Evolutionary conservation across 345 rosid genomes (phyloP).

Genomic region (Gossypium sturtianum): DNA sequence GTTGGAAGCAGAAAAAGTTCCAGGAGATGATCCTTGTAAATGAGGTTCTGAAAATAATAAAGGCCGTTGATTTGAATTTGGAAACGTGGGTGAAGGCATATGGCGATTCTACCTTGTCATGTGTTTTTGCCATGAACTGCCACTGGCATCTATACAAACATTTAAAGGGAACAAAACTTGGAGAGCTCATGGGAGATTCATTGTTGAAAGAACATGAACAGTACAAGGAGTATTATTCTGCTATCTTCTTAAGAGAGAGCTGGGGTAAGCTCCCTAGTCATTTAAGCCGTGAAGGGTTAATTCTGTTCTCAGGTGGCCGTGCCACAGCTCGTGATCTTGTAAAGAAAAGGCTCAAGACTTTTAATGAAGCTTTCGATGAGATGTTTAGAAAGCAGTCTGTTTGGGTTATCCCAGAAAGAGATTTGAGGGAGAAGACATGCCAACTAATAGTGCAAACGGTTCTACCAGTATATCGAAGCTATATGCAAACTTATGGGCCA

Average conservation of each 20-base stretch:
- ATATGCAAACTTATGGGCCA: constrained; percentile 97
- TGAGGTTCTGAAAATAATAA: constrained; percentile 65
- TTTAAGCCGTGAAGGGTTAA: constrained; percentile 91
- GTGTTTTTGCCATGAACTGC: constrained; percentile 81
- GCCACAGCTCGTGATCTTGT: constrained; percentile 99
- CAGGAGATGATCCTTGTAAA: constrained; percentile 69
- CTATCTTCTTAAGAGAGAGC: constrained; percentile 67
- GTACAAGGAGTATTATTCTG: constrained; percentile 59
- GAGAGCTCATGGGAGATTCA: constrained; percentile 69
- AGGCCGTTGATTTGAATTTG: constrained; percentile 67
- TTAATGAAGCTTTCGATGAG: constrained; percentile 89
- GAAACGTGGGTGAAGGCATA: constrained; percentile 81
- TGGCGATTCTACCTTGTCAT: constrained; percentile 49
- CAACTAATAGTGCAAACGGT: constrained; percentile 71
- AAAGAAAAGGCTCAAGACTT: constrained; percentile 77
- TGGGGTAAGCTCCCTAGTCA: constrained; percentile 92
- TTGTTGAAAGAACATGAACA: constrained; percentile 90
- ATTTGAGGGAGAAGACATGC: constrained; percentile 82
- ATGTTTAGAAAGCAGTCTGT: constrained; percentile 69
- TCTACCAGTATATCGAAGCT: constrained; percentile 89
- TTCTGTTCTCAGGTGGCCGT: constrained; percentile 94
- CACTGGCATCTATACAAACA: constrained; percentile 88
- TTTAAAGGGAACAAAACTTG: constrained; percentile 78
- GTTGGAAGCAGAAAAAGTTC: constrained; percentile 91
- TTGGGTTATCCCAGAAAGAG: constrained; percentile 76